phyloP scores from a whole-genome alignment of 2,329 filamentous ascomycete species.

The Claviceps purpurea region DNA sequence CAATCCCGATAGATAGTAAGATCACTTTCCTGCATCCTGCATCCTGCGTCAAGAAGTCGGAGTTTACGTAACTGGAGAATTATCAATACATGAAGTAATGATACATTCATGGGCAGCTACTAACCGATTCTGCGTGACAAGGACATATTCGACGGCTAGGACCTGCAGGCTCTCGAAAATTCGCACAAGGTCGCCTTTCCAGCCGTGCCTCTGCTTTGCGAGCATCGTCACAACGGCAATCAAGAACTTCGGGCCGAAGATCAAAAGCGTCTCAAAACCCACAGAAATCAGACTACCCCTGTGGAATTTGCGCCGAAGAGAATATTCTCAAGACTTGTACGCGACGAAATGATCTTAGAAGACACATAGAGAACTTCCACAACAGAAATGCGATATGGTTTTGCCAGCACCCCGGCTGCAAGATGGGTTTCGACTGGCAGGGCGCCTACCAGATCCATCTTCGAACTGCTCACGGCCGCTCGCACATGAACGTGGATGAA shows the following conservation, averaged over 20 bases:
- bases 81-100: too few relatives aligned
- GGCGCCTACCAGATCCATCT: constrained; percentile 33
- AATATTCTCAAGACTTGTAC: constrained; percentile 7
- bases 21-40: too few relatives aligned
- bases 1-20: not conserved
- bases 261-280: not conserved
- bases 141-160: not conserved
- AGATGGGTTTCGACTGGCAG: constrained; percentile 33
- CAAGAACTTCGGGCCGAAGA: not conserved
- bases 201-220: not conserved
- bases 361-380: constrained; percentile 35
- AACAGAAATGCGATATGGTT: constrained; percentile 33
- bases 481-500: constrained; percentile 27
- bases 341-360: constrained; percentile 29
- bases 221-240: not conserved
- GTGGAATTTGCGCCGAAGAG: constrained; percentile 24
- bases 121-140: not conserved
- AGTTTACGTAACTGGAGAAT: too few relatives aligned
- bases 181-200: not conserved
- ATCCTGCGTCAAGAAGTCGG: not conserved
- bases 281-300: constrained; percentile 13
- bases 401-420: constrained; percentile 29
- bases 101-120: not conserved
- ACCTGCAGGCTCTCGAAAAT: not conserved
- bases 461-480: constrained; percentile 29